Evolutionary conservation across 495 filamentous ascomycete species (phyloP), one percentile per base, ranked within the genome.

Genomic region (Penicillium subrubescens): DNA sequence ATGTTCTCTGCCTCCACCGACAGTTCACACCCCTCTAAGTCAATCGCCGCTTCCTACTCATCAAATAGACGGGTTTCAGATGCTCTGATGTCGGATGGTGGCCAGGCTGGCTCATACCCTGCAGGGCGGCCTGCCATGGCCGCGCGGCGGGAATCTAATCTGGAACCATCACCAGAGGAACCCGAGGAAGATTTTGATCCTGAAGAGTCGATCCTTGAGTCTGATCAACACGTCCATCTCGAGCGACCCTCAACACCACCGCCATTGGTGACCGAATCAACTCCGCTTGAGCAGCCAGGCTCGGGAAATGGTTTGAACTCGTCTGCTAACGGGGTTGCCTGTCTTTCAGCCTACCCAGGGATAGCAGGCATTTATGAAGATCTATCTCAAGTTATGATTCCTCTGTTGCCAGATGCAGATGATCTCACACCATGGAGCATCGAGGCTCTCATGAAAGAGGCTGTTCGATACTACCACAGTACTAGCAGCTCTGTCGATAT

Each of bases 1-100:
- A 87, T 95, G 80, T 92, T 96, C 72, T 93, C 89, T n/a, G 84
- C 88, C 8, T 93, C 91, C 2, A 87, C 87, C 14, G 85, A 88
- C 19, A 88, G 86, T 53, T 85, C 82, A 5, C 74, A 82, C 41
- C 81, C 77, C 37, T 75, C 77, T 5, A 81, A 78, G 59, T 84
- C 81, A 35, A 63, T 77, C 0, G 77, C 67, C 5, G 76, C 77
- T 27, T 84, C 83, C 2, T 81, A 78, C 17, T 79, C 75, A 21
- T 77, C 80, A 34, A 74, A 53, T 57, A 57, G 60, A 8, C 67
- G 65, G 34, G 50, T 67, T 51, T 62, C 70, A 19, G 63, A 68
- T 11, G 57, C 43, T 15, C 63, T 61, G 31, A 41, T 53, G 25
- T 59, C 65, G 12, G 71, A 73, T 55, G 27, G 43, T 50, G 60